phyloP scores from a whole-genome alignment of 1,284 basidiomycete genomes.

The Ustilago tritici region DNA sequence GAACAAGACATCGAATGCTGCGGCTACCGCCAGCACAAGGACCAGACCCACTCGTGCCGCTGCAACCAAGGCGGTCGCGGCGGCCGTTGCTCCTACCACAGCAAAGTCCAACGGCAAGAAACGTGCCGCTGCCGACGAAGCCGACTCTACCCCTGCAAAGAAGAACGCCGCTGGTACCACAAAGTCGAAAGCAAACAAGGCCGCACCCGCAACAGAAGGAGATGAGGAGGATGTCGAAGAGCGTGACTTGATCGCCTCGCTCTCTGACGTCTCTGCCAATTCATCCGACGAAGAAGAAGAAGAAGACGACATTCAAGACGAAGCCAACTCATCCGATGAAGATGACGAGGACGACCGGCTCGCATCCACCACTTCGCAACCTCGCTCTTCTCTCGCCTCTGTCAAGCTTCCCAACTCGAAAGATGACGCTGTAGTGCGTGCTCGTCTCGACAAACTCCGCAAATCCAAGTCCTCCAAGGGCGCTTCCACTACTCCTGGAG shows the following conservation, averaged over 20 bases:
- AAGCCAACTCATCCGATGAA: slow-evolving; percentile 58
- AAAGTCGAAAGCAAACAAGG: slow-evolving; percentile 15
- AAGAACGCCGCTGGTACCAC: slow-evolving; percentile 6
- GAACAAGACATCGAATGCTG: slow-evolving; percentile 23
- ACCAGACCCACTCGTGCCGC: background rate
- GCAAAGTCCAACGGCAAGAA: slow-evolving; percentile 38
- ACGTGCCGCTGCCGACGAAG: slow-evolving; percentile 14
- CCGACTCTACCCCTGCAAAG: slow-evolving; percentile 14
- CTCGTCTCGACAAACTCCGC: slow-evolving; percentile 58
- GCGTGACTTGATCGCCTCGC: slow-evolving; percentile 35
- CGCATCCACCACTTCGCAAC: slow-evolving; percentile 11
- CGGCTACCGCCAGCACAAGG: slow-evolving; percentile 10
- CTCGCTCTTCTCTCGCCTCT: slow-evolving; percentile 33
- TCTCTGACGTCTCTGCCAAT: slow-evolving; percentile 45
- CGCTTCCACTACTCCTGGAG: slow-evolving; percentile 74
- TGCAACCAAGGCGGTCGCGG: slow-evolving; percentile 1
- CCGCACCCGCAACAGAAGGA: slow-evolving; percentile 10
- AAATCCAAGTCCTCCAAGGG: slow-evolving; percentile 31
- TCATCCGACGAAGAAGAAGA: slow-evolving; percentile 28
- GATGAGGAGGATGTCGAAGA: slow-evolving; percentile 41
- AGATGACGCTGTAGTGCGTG: slow-evolving; percentile 60
- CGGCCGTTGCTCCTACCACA: slow-evolving; percentile 7
- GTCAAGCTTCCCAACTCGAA: slow-evolving; percentile 65
- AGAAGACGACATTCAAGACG: slow-evolving; percentile 23
- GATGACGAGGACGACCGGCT: slow-evolving; percentile 60